Base-by-base conservation (phyloP, 2,329 filamentous ascomycete species). In the Tricladium varicosporioides region DNA sequence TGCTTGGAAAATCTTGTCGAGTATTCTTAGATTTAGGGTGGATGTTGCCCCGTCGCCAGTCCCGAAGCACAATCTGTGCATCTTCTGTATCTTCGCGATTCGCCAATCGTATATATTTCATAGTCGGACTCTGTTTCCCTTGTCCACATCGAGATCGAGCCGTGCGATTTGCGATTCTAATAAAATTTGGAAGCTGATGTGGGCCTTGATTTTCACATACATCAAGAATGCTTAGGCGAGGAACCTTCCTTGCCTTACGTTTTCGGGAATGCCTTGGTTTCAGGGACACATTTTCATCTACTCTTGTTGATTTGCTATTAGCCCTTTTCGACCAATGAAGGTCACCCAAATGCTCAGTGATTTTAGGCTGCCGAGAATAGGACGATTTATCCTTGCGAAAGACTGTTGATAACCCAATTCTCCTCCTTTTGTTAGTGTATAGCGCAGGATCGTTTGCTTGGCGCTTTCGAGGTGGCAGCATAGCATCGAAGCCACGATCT, bases 1-100 rank as follows among this genome's bases (percentile, higher is more conserved):
- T 22, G 11, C 15, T 14, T 11, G 52, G 15, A 8, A 42, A 36
- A 16, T 13, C 22, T n/a, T 14, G 15, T 22, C 43, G 42, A 7
- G 54, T 22, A 49, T 16, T 47, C 1, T 33, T 22, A 27, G 51
- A n/a, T 42, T 52, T 66, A 2, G 61, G 65, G 11, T 56, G 27
- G 19, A 71, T 69, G 22, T 50, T 67, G 8, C 67, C 65, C n/a
- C 67, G 69, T 63, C 73, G 81, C 85, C 85, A 88, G 51, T 79
- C 73, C 40, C 75, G 72, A 18, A 88, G 70, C 9, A 81, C 74
- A 7, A 75, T 75, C 9, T 77, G 71, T 1, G 78, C 83, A 66
- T 87, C 84, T 15, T 83, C 60, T 58, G 85, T 83, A 64, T 87
- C 85, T 61, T 74, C 73, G n/a, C 82, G 78, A 31, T 76, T 84